Conservation (phyloP, 208 protist species). For the Trypanosoma rangeli region DNA sequence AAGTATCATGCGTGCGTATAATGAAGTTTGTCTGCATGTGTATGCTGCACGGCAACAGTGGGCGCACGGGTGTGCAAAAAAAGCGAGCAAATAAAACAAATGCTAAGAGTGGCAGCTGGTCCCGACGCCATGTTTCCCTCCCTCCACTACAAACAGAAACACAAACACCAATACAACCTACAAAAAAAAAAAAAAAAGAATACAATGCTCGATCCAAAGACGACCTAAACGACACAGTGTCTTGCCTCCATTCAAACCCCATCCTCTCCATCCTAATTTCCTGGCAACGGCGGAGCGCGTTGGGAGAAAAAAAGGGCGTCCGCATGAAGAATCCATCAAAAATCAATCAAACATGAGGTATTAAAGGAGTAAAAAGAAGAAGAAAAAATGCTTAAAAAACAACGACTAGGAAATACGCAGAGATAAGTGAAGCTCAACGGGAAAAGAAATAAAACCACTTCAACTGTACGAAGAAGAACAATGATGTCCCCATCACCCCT, state of each 20-base stretch:
- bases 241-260: neutral
- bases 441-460: neutral
- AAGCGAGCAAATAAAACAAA: constrained; percentile 12
- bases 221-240: neutral
- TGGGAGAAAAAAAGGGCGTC: neutral
- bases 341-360: no score
- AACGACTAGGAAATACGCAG: neutral
- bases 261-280: neutral
- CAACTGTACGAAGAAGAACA: neutral
- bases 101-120: neutral
- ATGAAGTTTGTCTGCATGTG: neutral
- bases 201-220: neutral
- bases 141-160: neutral
- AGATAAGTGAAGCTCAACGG: constrained; percentile 8
- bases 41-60: neutral
- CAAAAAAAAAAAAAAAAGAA: neutral
- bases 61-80: neutral
- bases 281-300: neutral
- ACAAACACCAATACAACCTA: neutral
- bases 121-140: neutral
- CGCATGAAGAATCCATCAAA: neutral
- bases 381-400: constrained; percentile 14
- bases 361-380: constrained; percentile 6
- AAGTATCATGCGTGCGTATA: neutral
- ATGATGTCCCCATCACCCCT: neutral